These are phyloP conservation scores for Collybia nuda DNA, from an alignment of 768 basidiomycete genomes.

Conservation along the genomic window DNA sequence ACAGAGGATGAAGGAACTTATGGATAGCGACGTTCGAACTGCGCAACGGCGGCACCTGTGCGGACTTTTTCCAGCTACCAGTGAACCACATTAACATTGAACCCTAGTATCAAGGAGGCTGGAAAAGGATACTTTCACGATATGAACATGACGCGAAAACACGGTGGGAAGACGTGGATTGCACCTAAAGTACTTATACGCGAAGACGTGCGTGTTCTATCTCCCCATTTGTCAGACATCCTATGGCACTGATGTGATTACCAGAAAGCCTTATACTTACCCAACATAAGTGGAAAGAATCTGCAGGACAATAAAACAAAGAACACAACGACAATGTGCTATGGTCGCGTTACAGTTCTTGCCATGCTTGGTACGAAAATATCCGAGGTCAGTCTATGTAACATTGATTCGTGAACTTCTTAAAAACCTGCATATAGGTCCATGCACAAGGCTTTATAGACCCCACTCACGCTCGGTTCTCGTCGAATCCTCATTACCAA, in stretches of 20 bases:
- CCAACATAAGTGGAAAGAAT: slow-evolving; percentile 76
- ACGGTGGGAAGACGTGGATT: slow-evolving; percentile 95
- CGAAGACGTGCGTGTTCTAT: slow-evolving; percentile 68
- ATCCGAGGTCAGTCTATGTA: slow-evolving; percentile 65
- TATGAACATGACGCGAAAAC: slow-evolving; percentile 67
- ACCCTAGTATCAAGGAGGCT: slow-evolving; percentile 45
- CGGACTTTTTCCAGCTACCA: slow-evolving; percentile 15
- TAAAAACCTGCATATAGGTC: slow-evolving; percentile 47
- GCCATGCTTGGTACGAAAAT: slow-evolving; percentile 83
- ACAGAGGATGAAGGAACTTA: slow-evolving; percentile 62
- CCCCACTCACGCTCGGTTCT: slow-evolving; percentile 52
- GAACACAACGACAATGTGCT: slow-evolving; percentile 78
- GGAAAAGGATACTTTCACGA: slow-evolving; percentile 90
- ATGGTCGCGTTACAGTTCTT: slow-evolving; percentile 75
- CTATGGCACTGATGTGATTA: slow-evolving; percentile 1
- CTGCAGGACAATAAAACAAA: slow-evolving; percentile 53
- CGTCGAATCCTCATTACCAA: slow-evolving; percentile 61
- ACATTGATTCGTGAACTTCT: not conserved
- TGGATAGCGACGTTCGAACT: slow-evolving; percentile 71
- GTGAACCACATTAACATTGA: not conserved
- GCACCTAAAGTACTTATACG: slow-evolving; percentile 87
- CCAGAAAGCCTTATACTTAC: slow-evolving; percentile 91
- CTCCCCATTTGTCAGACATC: not conserved
- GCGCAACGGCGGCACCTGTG: slow-evolving; percentile 68
- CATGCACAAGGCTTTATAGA: slow-evolving; percentile 74